Percentiles rank a stretch among this genome's conserved stretches.
phyloP scores from a whole-genome alignment of 2,329 filamentous ascomycete genomes.

The Trichoderma simmonsii region DNA sequence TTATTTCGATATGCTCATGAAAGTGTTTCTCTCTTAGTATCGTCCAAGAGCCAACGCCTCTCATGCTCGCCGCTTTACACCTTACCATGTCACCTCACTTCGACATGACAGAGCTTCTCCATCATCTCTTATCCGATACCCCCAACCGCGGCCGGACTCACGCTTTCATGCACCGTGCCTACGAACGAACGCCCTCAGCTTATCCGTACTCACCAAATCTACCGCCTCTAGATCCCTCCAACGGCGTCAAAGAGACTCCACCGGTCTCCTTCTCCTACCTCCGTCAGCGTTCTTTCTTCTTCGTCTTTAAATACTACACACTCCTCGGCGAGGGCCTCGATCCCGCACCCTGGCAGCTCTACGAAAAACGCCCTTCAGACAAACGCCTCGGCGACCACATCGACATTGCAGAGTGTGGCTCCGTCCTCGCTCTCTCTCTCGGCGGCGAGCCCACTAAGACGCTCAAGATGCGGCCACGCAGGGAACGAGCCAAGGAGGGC shows the following conservation, averaged over 20 bases:
- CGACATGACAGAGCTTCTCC: slow-evolving; percentile 60
- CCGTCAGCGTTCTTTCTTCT: slow-evolving; percentile 57
- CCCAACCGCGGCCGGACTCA: slow-evolving; percentile 42
- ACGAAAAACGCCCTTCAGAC: slow-evolving; percentile 45
- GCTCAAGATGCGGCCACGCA: slow-evolving; percentile 47
- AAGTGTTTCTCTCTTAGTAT: slow-evolving; percentile 42
- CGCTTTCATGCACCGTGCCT: slow-evolving; percentile 52
- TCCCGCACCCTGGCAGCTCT: slow-evolving; percentile 59
- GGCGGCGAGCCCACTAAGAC: slow-evolving; percentile 49
- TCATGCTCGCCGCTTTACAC: slow-evolving; percentile 58
- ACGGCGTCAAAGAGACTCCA: not conserved
- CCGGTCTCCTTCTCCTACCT: slow-evolving; percentile 32
- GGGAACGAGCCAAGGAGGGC: slow-evolving; percentile 48
- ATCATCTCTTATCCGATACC: slow-evolving; percentile 50
- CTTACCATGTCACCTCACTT: slow-evolving; percentile 56
- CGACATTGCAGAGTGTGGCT: slow-evolving; percentile 57
- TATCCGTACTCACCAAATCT: slow-evolving; percentile 22
- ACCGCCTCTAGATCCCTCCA: slow-evolving; percentile 9
- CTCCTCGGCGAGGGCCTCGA: slow-evolving; percentile 53
- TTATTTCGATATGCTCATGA: not conserved
- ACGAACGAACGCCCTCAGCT: slow-evolving; percentile 28
- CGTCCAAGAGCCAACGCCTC: slow-evolving; percentile 58
- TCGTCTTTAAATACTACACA: slow-evolving; percentile 64
- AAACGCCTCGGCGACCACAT: slow-evolving; percentile 48
- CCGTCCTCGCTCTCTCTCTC: slow-evolving; percentile 56